A percentile compares a stretch with the other conserved stretches of the same genome.
Evolutionary conservation across 148 eudicot species (phyloP).

Genomic region (Silene conica): DNA sequence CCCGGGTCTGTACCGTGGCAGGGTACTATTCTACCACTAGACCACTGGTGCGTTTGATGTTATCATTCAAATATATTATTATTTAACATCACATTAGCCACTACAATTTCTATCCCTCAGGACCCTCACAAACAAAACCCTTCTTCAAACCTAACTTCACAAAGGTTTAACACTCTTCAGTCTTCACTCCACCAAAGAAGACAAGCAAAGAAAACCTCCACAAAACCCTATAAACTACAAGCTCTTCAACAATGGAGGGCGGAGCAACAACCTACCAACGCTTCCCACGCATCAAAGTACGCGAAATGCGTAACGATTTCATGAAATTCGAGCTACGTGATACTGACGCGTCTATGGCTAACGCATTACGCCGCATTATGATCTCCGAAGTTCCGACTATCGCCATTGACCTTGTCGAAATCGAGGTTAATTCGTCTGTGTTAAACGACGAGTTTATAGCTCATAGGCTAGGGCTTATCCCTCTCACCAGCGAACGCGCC

Average conservation of each 20-base stretch:
- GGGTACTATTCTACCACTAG: constrained; percentile 52
- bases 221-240: not conserved
- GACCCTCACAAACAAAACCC: too few relatives aligned
- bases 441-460: constrained; percentile 92
- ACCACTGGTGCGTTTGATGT: constrained; percentile 31
- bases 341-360: constrained; percentile 75
- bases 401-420: constrained; percentile 86
- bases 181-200: too few relatives aligned
- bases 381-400: constrained; percentile 91
- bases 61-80: too few relatives aligned
- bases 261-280: constrained; percentile 54
- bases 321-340: constrained; percentile 79
- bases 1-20: constrained; percentile 49
- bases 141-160: too few relatives aligned
- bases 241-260: not conserved
- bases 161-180: too few relatives aligned
- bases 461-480: constrained; percentile 78
- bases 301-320: constrained; percentile 65
- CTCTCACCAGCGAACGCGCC: constrained; percentile 79
- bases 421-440: constrained; percentile 88
- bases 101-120: too few relatives aligned
- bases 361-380: constrained; percentile 94
- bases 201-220: not conserved
- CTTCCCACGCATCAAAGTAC: constrained; percentile 71
- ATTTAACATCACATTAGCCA: too few relatives aligned